phyloP scores from a whole-genome alignment of 305 asterid species.

The Plantago coronopus region DNA sequence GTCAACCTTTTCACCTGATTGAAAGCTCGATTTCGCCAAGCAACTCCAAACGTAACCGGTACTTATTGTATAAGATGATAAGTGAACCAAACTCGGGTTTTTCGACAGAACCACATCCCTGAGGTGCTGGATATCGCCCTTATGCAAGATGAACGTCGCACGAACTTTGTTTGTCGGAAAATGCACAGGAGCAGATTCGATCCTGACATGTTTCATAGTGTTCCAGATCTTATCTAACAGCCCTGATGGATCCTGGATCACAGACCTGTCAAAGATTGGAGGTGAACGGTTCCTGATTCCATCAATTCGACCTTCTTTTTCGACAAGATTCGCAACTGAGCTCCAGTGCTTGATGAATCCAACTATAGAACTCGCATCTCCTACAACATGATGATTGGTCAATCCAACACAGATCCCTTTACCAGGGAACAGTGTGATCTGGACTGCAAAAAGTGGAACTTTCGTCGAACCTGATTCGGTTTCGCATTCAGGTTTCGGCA shows the following conservation, averaged over 20 bases:
- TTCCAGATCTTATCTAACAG: constrained; percentile 21
- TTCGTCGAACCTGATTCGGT: constrained; percentile 6
- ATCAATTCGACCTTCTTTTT: background rate
- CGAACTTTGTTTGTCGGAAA: constrained; percentile 34
- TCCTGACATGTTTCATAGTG: constrained; percentile 9
- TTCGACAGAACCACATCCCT: constrained; percentile 20
- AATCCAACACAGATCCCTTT: constrained; percentile 34
- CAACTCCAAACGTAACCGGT: constrained; percentile 38
- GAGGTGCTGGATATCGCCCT: constrained; percentile 28
- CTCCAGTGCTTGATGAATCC: constrained; percentile 46
- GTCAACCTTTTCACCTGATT: constrained; percentile 20
- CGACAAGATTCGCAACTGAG: constrained; percentile 21
- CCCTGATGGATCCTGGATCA: constrained; percentile 27
- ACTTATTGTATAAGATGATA: constrained; percentile 32
- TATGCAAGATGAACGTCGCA: constrained; percentile 28
- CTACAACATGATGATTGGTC: constrained; percentile 35
- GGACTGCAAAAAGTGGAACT: constrained; percentile 31
- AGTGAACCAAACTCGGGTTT: constrained; percentile 21
- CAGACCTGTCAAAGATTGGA: constrained; percentile 33
- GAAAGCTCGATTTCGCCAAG: constrained; percentile 27
- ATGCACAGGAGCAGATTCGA: constrained; percentile 4
- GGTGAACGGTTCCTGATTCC: constrained; percentile 2
- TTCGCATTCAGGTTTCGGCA: constrained; percentile 17
- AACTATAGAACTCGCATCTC: constrained; percentile 44
- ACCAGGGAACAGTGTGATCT: constrained; percentile 44